Percentiles rank a stretch among this genome's conserved stretches.
Conservation (phyloP, 768 basidiomycete genomes). For the Tylopilus subfusipes region DNA sequence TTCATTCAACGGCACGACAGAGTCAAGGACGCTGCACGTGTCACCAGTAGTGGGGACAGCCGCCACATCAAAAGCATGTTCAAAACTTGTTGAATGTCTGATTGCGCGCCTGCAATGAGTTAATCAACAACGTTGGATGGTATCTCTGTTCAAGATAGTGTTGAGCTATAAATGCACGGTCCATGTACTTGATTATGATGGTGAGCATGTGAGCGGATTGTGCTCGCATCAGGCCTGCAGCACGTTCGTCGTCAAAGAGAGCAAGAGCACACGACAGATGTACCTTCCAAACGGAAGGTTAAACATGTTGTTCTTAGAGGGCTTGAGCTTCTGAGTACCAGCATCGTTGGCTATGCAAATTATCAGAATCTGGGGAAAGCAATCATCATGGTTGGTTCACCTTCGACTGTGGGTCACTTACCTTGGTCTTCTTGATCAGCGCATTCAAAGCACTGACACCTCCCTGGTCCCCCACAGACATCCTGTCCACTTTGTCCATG, state of each 20-base stretch:
- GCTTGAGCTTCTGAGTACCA: slow-evolving; percentile 86
- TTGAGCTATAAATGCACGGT: background rate
- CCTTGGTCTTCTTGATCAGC: slow-evolving; percentile 91
- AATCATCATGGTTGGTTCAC: background rate
- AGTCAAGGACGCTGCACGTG: no score
- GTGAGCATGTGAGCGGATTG: slow-evolving; percentile 86
- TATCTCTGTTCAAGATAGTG: slow-evolving; percentile 51
- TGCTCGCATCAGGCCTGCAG: slow-evolving; percentile 66
- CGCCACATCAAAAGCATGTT: slow-evolving; percentile 99
- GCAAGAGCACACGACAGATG: slow-evolving; percentile 14
- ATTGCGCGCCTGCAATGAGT: slow-evolving; percentile 82
- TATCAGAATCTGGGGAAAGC: slow-evolving; percentile 72
- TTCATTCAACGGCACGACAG: no score
- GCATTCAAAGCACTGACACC: slow-evolving; percentile 92
- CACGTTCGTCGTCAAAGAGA: background rate
- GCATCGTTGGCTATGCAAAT: slow-evolving; percentile 97
- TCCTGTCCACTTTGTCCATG: slow-evolving; percentile 99
- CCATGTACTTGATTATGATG: slow-evolving; percentile 81
- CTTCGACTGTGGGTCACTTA: slow-evolving; percentile 22
- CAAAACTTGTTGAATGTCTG: slow-evolving; percentile 96
- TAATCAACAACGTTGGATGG: slow-evolving; percentile 90
- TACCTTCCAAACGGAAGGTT: slow-evolving; percentile 77
- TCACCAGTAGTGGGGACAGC: no score
- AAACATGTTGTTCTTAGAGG: slow-evolving; percentile 68
- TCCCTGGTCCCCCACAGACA: slow-evolving; percentile 96